Evolutionary conservation across 495 filamentous ascomycete genomes (phyloP).

Genomic region (Penicillium herquei): DNA sequence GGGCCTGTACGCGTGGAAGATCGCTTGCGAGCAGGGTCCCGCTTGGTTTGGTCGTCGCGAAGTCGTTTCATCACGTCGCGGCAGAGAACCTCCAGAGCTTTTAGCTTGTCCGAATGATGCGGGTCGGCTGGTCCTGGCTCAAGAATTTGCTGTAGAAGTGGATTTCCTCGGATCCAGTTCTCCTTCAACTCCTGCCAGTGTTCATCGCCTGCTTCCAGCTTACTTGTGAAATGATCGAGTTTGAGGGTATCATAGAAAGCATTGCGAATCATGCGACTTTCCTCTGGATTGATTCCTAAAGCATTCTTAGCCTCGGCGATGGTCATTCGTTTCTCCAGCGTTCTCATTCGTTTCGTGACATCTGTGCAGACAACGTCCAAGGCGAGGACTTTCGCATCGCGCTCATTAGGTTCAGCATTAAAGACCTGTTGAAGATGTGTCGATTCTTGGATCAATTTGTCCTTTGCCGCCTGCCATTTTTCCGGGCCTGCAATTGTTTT

Average conservation of each 20-base stretch:
- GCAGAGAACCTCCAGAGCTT: conserved; percentile 67
- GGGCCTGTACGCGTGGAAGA: conserved; percentile 23
- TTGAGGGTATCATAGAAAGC: conserved; percentile 67
- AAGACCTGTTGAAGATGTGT: conserved; percentile 67
- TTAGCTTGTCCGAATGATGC: conserved; percentile 54
- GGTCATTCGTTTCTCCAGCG: conserved; percentile 58
- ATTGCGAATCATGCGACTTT: conserved; percentile 63
- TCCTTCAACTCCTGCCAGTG: conserved; percentile 70
- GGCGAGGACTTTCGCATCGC: conserved; percentile 59
- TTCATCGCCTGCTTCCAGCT: conserved; percentile 66
- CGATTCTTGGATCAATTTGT: conserved; percentile 63
- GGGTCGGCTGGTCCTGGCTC: conserved; percentile 55
- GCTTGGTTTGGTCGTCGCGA: conserved; percentile 62
- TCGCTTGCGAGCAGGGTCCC: conserved; percentile 55
- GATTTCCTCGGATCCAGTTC: conserved; percentile 61
- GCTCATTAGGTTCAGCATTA: conserved; percentile 44
- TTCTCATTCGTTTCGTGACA: conserved; percentile 77
- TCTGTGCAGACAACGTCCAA: conserved; percentile 79
- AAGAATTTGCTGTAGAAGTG: conserved; percentile 56
- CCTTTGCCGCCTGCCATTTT: conserved; percentile 70
- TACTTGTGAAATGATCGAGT: conserved; percentile 69
- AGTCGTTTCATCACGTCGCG: conserved; percentile 75
- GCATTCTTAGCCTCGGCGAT: conserved; percentile 71
- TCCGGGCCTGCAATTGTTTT: conserved; percentile 73
- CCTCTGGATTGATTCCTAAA: conserved; percentile 68